These are phyloP conservation scores for Apodospora peruviana DNA, from an alignment of 495 filamentous ascomycete genomes.

Conservation along the genomic window DNA sequence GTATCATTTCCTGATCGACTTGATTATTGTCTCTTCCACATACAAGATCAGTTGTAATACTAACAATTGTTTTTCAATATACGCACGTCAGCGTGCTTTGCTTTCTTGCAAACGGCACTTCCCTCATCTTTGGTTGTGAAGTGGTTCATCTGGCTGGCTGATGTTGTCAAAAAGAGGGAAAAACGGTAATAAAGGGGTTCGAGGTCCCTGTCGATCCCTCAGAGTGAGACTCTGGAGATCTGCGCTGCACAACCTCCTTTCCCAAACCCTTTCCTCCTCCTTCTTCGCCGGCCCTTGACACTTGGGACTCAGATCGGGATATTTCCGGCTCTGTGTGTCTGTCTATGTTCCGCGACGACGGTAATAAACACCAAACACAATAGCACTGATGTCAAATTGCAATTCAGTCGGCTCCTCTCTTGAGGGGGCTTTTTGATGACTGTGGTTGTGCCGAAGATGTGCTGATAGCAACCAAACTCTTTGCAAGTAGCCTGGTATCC, in stretches of 20 bases:
- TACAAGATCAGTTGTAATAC: conserved; percentile 2
- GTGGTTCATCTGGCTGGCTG: no score
- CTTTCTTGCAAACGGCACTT: neutral
- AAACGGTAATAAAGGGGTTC: no score
- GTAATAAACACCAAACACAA: neutral
- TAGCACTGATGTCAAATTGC: conserved; percentile 99
- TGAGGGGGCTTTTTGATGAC: conserved; percentile 53
- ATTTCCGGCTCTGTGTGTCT: no score
- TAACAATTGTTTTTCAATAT: conserved; percentile 8
- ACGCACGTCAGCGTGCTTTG: neutral
- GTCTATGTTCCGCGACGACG: no score
- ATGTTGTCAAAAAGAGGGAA: no score
- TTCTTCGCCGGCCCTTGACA: no score
- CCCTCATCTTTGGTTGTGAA: no score
- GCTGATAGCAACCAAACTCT: conserved; percentile 47
- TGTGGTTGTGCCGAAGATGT: conserved; percentile 87
- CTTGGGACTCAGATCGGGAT: no score
- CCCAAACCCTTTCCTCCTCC: no score
- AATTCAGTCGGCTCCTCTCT: conserved; percentile 54
- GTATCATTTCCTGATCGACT: neutral
- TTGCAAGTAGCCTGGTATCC: conserved; percentile 35
- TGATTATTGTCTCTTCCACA: neutral
- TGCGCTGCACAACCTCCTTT: no score
- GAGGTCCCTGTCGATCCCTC: no score
- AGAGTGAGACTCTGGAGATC: no score